Evolutionary conservation across 2,329 filamentous ascomycete genomes (phyloP), one percentile per base, ranked within the genome.

Genomic region (Plenodomus biglobosus): DNA sequence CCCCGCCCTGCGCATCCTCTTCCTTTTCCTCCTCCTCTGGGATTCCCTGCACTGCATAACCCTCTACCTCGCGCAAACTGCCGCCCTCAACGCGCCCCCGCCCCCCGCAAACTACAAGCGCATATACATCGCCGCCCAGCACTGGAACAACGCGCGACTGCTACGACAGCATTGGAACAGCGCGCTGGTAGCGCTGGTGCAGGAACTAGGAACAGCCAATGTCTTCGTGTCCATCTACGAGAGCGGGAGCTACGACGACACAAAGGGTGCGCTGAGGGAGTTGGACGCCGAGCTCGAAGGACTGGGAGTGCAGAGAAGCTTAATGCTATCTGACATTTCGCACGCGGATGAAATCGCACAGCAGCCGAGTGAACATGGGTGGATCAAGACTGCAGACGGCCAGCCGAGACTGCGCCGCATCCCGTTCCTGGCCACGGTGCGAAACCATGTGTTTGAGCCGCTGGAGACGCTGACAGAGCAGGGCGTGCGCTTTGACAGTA

Each of bases 171-270:
- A 85, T 58, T 90, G 86, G 86, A 84, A 78, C 53, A 69, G 76
- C 5, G 83, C 83, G 0, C 73, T 90, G 2, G 49, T 86, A 6
- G 73, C 79, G 2, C 72, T 90, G 17, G 77, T 80, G 4, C 72
- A 78, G 38, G 72, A 75, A 5, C 71, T 88, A 3, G 86, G 86
- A 0, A 71, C 78, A 0, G 75, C 82, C 2, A 88, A 88, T 62
- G 80, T 89, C 1, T 89, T 80, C 62, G 78, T 90, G 35, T 84
- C 81, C 50, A 78, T 89, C 22, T 80, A 82, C 49, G 86, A 90
- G 67, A 86, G 83, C 58, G 86, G 86, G 4, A 87, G 83, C 63
- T 84, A 80, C 73, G 87, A 90, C 64, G 76, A 84, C 48, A 87
- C 82, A 16, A 88, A 88, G 67, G 78, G 73, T 15, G 81, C 80